These are phyloP conservation scores for Cyberlindnera maritima DNA, from an alignment of 805 yeast species.

Conservation along the genomic window DNA sequence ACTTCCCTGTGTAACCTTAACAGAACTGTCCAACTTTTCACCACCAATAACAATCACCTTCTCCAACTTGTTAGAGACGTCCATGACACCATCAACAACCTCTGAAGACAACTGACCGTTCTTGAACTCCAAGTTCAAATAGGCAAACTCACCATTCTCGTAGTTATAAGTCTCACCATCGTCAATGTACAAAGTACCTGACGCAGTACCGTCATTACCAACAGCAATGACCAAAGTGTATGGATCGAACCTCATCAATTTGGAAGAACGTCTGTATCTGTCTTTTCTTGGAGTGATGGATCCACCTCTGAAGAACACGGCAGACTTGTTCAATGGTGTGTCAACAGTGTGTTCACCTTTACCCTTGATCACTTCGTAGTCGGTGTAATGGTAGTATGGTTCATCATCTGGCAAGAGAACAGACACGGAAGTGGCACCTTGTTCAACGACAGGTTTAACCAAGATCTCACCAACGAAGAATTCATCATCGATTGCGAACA, in stretches of 20 bases:
- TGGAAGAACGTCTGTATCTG: slow-evolving; percentile 77
- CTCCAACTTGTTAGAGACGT: slow-evolving; percentile 42
- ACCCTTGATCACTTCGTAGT: slow-evolving; percentile 33
- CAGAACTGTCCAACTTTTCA: slow-evolving; percentile 11
- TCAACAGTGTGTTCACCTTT: slow-evolving; percentile 38
- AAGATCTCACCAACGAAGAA: slow-evolving; percentile 80
- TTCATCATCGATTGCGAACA: slow-evolving; percentile 72
- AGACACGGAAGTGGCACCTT: slow-evolving; percentile 38
- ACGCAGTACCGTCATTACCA: slow-evolving; percentile 46
- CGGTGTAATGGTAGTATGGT: slow-evolving; percentile 53
- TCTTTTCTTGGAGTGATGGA: slow-evolving; percentile 64
- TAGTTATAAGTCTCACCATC: slow-evolving; percentile 77
- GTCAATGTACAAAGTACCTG: slow-evolving; percentile 67
- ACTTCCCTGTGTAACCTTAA: slow-evolving; percentile 36
- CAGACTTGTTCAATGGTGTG: slow-evolving; percentile 59
- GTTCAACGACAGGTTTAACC: slow-evolving; percentile 75
- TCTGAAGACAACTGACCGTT: slow-evolving; percentile 33
- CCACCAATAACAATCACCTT: slow-evolving; percentile 50
- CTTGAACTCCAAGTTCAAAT: slow-evolving; percentile 39
- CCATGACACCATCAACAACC: slow-evolving; percentile 27
- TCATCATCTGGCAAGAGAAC: slow-evolving; percentile 43
- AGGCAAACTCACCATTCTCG: slow-evolving; percentile 46
- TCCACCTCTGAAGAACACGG: slow-evolving; percentile 79
- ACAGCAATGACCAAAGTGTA: slow-evolving; percentile 70
- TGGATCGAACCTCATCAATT: slow-evolving; percentile 75